These are phyloP conservation scores for Iberis pinnata DNA, from an alignment of 345 rosid species.

Conservation along the genomic window DNA sequence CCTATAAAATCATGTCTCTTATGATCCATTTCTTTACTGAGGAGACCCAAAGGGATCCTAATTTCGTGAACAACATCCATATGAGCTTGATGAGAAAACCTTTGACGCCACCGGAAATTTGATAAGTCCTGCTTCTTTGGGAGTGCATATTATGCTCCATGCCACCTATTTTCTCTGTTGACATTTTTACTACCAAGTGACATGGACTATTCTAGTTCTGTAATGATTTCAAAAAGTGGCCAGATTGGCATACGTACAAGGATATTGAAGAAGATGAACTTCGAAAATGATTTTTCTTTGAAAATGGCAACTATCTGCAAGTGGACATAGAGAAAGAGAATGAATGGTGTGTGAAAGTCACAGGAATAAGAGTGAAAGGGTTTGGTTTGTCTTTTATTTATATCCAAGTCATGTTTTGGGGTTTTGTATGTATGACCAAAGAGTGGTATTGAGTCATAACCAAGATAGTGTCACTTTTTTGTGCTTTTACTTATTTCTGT, in stretches of 20 bases:
- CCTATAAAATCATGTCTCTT: no score
- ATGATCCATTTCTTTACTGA: no score
- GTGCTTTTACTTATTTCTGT: no score
- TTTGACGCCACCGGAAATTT: no score
- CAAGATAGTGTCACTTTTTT: neutral
- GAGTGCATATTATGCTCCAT: no score
- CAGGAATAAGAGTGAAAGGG: constrained; percentile 16
- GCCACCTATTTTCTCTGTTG: constrained; percentile 22
- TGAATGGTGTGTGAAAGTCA: constrained; percentile 20
- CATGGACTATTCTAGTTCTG: constrained; percentile 20
- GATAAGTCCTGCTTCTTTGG: no score
- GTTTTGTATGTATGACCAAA: constrained; percentile 16
- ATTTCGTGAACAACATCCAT: no score
- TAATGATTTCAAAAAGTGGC: constrained; percentile 24
- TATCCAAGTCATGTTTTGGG: constrained; percentile 29
- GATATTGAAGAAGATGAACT: constrained; percentile 14
- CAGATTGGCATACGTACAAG: constrained; percentile 11
- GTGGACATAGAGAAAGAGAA: constrained; percentile 17
- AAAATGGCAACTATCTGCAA: constrained; percentile 22
- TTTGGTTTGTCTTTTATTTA: constrained; percentile 22
- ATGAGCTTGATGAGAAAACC: no score
- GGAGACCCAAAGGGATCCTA: no score
- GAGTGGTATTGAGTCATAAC: constrained; percentile 24
- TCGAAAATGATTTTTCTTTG: constrained; percentile 20
- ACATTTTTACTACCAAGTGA: constrained; percentile 8